Conservation (phyloP, 495 filamentous ascomycete genomes). For the Xylaria scruposa region DNA sequence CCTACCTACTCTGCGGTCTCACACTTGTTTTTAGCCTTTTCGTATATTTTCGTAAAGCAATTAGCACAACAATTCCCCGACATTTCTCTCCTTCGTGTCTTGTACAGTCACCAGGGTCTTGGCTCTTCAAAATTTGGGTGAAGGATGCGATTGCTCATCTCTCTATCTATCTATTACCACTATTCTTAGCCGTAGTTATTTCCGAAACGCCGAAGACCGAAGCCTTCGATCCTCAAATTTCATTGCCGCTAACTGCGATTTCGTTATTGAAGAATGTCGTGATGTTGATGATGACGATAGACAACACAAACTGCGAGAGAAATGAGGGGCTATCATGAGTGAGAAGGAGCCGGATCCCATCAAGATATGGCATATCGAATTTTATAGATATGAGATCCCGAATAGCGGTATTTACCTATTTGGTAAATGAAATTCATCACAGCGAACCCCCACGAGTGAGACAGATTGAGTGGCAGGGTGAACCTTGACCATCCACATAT, state of each 20-base stretch:
- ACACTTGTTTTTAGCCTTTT: not conserved
- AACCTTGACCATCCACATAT: not conserved
- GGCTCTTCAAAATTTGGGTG: not conserved
- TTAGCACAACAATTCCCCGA: not conserved
- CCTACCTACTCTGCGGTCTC: not conserved
- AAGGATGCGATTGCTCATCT: slow-evolving; percentile 3
- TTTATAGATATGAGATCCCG: slow-evolving; percentile 16
- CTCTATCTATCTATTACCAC: not conserved
- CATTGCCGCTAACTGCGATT: slow-evolving; percentile 8
- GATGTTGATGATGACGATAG: slow-evolving; percentile 18
- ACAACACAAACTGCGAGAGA: not conserved
- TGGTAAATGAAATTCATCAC: slow-evolving; percentile 14
- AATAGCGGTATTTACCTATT: slow-evolving; percentile 7
- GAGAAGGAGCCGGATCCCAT: slow-evolving; percentile 2
- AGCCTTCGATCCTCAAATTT: not conserved
- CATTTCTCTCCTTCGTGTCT: not conserved
- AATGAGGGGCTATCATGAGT: not conserved
- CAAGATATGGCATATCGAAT: slow-evolving; percentile 4
- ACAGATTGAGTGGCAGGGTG: slow-evolving; percentile 6
- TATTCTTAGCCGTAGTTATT: not conserved
- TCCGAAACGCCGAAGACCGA: slow-evolving; percentile 14
- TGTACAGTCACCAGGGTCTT: not conserved
- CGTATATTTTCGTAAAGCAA: not conserved
- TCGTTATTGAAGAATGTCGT: not conserved
- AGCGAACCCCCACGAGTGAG: slow-evolving; percentile 3